Evolutionary conservation across 164 flowering plant species (phyloP), one percentile per base, ranked within the genome.

Genomic region (Platanus orientalis): DNA sequence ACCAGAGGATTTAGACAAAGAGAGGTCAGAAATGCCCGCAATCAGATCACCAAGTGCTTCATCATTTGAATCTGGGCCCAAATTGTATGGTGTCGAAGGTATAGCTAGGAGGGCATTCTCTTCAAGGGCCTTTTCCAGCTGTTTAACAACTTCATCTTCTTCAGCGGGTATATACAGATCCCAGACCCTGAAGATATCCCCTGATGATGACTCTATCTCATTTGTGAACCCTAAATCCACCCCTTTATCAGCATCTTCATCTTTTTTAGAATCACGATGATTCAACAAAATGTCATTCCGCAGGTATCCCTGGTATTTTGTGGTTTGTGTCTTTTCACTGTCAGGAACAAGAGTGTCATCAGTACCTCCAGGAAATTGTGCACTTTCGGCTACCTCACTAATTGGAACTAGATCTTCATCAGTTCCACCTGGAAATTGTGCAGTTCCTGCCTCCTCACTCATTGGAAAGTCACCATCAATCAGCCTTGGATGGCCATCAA

Each of bases 131-230:
- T 74, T 75, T 14, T 78, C 69, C 66, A 86, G 66, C 68, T 77
- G 76, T 42, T 57, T n/a, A 7, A 62, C 58, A 32, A 84, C 66
- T 53, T 85, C 85, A 47, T 73, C 82, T 73, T 80, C 84, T 69
- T 74, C 85, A 0, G 23, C 58, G 16, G 78, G 63, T 45, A 68
- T 67, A 19, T 66, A 78, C 63, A 87, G 67, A 75, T 89, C 84
- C 96, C 90, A 87, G 52, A 87, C 85, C 81, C 47, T 80, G 69
- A 89, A 89, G 34, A 87, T 82, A 54, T 79, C 79, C 4, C 72
- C 72, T 54, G 66, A 30, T 3, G 72, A 48, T 16, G 63, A 62
- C 36, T 83, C 87, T 0, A 34, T 20, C 52, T 70, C 81, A 66
- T 20, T 65, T 20, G 56, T 26, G 42, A 62, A 51, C 24, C 48